Evolutionary conservation across 2,329 filamentous ascomycete species (phyloP).

Genomic region (Xenoacremonium recifei): DNA sequence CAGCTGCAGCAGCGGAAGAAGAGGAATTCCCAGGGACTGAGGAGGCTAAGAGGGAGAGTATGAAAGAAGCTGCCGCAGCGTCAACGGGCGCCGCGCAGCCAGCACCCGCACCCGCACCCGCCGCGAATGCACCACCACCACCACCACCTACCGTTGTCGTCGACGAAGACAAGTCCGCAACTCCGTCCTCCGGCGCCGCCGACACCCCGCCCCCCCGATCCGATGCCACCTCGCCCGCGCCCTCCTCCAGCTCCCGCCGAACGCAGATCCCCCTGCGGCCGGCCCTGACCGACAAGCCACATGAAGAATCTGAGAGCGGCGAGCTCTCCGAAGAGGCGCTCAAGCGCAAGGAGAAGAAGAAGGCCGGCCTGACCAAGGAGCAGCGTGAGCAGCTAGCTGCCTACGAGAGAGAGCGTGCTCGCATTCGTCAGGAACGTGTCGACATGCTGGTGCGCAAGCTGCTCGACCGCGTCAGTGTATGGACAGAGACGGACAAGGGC

Average conservation of each 20-base stretch:
- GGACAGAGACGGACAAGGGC: conserved; percentile 96
- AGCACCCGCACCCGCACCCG: conserved; percentile 26
- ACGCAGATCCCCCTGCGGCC: conserved; percentile 72
- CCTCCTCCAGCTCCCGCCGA: conserved; percentile 41
- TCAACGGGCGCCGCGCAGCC: conserved; percentile 22
- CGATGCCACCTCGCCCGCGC: conserved; percentile 38
- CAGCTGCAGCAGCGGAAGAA: conserved; percentile 50
- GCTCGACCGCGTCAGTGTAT: conserved; percentile 84
- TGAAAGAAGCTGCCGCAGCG: conserved; percentile 34
- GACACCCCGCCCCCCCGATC: conserved; percentile 31
- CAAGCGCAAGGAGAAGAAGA: conserved; percentile 71
- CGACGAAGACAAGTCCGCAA: conserved; percentile 34
- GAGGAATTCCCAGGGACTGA: conserved; percentile 57
- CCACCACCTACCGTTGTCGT: conserved; percentile 40
- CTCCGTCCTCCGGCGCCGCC: conserved; percentile 17
- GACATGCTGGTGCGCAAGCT: conserved; percentile 82
- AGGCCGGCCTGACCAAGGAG: conserved; percentile 81
- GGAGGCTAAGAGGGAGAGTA: conserved; percentile 55
- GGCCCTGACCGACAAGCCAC: conserved; percentile 79
- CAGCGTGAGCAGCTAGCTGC: conserved; percentile 89
- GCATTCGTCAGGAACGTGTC: conserved; percentile 85
- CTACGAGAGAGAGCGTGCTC: conserved; percentile 81
- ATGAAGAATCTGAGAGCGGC: conserved; percentile 67
- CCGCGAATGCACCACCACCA: too few species aligned
- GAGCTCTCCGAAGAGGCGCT: conserved; percentile 62